These are phyloP conservation scores for Penicillium salamii DNA, from an alignment of 495 filamentous ascomycete genomes.

Conservation along the genomic window DNA sequence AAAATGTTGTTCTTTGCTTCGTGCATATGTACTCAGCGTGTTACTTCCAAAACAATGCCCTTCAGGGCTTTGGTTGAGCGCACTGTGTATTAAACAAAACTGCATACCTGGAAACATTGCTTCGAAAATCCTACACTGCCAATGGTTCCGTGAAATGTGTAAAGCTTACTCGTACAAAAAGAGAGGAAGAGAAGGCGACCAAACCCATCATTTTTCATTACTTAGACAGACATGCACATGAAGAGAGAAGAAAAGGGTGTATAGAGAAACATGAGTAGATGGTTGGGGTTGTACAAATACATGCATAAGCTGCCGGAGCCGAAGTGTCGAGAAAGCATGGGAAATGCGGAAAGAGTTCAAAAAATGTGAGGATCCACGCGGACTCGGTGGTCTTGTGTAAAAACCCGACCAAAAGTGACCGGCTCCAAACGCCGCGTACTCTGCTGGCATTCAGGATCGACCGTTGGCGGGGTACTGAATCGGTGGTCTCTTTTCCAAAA, in stretches of 20 bases:
- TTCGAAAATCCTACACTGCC: no score
- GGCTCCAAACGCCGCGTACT: neutral
- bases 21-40: no score
- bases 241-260: constrained; percentile 23
- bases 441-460: neutral
- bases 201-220: constrained; percentile 28
- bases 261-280: constrained; percentile 25
- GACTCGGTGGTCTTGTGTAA: neutral
- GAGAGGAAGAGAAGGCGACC: neutral
- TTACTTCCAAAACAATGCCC: no score
- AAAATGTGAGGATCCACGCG: constrained; percentile 7
- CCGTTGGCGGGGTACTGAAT: constrained; percentile 8
- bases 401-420: neutral
- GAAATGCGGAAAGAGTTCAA: constrained; percentile 21
- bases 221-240: constrained; percentile 29
- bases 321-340: constrained; percentile 27
- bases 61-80: no score
- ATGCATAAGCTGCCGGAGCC: constrained; percentile 42
- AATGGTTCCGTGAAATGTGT: no score
- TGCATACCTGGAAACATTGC: no score
- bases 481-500: constrained; percentile 10
- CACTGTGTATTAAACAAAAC: no score
- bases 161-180: no score
- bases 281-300: constrained; percentile 44
- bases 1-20: no score